Base-by-base conservation (phyloP, 148 eudicot species). In the Nepenthes mirabilis region DNA sequence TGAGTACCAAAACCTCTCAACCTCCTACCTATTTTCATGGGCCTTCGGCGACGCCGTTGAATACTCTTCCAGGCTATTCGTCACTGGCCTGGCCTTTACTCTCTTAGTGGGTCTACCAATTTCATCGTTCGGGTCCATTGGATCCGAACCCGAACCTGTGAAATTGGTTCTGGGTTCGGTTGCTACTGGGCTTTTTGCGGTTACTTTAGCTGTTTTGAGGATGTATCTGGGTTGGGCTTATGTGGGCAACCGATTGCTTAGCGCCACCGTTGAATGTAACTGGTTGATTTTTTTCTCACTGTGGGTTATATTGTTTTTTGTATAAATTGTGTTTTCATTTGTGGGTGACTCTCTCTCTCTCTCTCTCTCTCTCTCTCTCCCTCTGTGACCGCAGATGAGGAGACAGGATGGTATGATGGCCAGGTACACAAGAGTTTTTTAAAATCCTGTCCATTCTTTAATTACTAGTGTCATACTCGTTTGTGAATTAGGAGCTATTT, bases 141-240 rank as follows among this genome's bases (percentile, higher is more conserved):
- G 80, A 60, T 61, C 73, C 5, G 79, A 57, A 11, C 72, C 66
- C 60, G 90, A 85, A 63, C 93, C 86, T 36, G 12, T 83, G n/a
- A 75, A 74, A 62, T 62, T 80, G 61, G 57, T 73, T 2, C 45
- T 88, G 56, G 95, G 84, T 1, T 80, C 80, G 13, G 77, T 67
- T 13, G 80, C 85, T 1, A 75, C 80, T 65, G 99, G 95, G 35
- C 13, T 93, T 6, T 64, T 83, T 64, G 79, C 72, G 51, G 81
- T 79, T 3, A 93, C 90, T 52, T 63, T 93, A 58, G 88, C 83
- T 58, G 95, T 88, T 65, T 71, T 93, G 35, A 83, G 99, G 78
- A 93, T 88, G 91, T 93, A 93, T 48, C 65, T 93, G 64, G 99
- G 99, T 23, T 93, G 99, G 96, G 96, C 99, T 48, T 93, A 93